Conservation (phyloP, 2,329 filamentous ascomycete species). For the Alternaria longipes region DNA sequence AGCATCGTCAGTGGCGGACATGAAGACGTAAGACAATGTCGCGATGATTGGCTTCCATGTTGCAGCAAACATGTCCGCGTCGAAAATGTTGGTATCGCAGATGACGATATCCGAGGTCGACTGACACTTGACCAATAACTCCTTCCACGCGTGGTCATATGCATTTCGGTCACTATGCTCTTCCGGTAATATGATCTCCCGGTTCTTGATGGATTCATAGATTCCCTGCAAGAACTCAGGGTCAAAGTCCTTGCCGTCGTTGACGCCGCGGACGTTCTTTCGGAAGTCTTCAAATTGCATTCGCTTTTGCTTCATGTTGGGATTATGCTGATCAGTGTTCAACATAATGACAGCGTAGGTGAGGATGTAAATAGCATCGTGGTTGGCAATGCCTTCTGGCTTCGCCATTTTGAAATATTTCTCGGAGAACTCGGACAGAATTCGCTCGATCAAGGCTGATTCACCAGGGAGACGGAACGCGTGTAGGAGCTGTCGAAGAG, state of each 20-base stretch:
- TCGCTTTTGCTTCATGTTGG: slow-evolving; percentile 82
- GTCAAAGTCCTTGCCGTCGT: slow-evolving; percentile 84
- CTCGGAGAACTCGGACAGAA: slow-evolving; percentile 85
- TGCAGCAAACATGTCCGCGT: slow-evolving; percentile 95
- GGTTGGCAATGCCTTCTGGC: slow-evolving; percentile 79
- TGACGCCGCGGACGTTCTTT: slow-evolving; percentile 89
- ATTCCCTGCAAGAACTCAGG: slow-evolving; percentile 85
- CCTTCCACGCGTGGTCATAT: slow-evolving; percentile 98
- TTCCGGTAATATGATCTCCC: slow-evolving; percentile 96
- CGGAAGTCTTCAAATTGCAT: slow-evolving; percentile 88
- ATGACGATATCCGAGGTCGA: slow-evolving; percentile 76
- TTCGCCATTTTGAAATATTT: slow-evolving; percentile 78
- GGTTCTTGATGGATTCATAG: slow-evolving; percentile 87
- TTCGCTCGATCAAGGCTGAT: slow-evolving; percentile 89
- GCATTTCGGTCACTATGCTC: slow-evolving; percentile 97
- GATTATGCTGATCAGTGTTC: slow-evolving; percentile 96
- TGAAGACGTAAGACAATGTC: slow-evolving; percentile 96
- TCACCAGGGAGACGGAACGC: slow-evolving; percentile 95
- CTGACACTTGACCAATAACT: slow-evolving; percentile 85
- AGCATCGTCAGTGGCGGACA: slow-evolving; percentile 96
- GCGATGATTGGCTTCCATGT: slow-evolving; percentile 96
- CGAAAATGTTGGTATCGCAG: slow-evolving; percentile 92
- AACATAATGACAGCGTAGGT: slow-evolving; percentile 98
- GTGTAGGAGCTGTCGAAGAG: slow-evolving; percentile 84
- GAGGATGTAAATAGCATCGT: slow-evolving; percentile 87